A percentile compares a stretch with the other conserved stretches of the same genome.
Evolutionary conservation across 2,329 filamentous ascomycete species (phyloP).

Genomic region (Emmonsiellopsis sp.): DNA sequence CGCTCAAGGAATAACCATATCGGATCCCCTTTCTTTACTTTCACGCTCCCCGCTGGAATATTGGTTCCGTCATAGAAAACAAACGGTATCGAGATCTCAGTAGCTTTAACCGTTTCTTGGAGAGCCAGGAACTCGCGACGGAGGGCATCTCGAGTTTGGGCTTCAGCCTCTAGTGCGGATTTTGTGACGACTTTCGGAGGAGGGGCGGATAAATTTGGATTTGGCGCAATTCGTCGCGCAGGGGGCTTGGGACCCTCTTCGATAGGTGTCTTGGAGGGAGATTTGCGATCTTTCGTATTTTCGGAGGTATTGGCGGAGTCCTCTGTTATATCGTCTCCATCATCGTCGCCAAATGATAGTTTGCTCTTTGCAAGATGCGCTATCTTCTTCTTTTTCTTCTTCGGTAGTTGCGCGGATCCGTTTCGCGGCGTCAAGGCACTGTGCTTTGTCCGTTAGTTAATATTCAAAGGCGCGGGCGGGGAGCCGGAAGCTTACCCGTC

Average conservation of each 20-base stretch:
- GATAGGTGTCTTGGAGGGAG: slow-evolving; percentile 26
- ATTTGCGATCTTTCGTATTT: slow-evolving; percentile 25
- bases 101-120: slow-evolving; percentile 78
- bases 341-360: slow-evolving; percentile 52
- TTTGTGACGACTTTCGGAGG: slow-evolving; percentile 70
- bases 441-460: slow-evolving; percentile 47
- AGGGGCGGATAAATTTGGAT: slow-evolving; percentile 29
- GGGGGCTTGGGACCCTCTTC: slow-evolving; percentile 21
- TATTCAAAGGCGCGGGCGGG: neutral
- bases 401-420: slow-evolving; percentile 28
- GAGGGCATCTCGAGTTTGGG: slow-evolving; percentile 62
- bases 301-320: slow-evolving; percentile 27
- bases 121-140: slow-evolving; percentile 71
- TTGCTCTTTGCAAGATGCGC: slow-evolving; percentile 47
- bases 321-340: slow-evolving; percentile 50
- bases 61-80: slow-evolving; percentile 96
- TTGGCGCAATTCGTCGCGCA: slow-evolving; percentile 31
- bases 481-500: slow-evolving; percentile 47
- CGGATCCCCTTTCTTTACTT: slow-evolving; percentile 85
- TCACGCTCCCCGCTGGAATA: slow-evolving; percentile 71
- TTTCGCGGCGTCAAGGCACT: slow-evolving; percentile 43
- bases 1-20: slow-evolving; percentile 90
- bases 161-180: slow-evolving; percentile 66
- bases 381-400: slow-evolving; percentile 51
- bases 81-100: slow-evolving; percentile 85